Base-by-base conservation (phyloP, 306 rosid genomes). In the Vigna reflexopilosa region DNA sequence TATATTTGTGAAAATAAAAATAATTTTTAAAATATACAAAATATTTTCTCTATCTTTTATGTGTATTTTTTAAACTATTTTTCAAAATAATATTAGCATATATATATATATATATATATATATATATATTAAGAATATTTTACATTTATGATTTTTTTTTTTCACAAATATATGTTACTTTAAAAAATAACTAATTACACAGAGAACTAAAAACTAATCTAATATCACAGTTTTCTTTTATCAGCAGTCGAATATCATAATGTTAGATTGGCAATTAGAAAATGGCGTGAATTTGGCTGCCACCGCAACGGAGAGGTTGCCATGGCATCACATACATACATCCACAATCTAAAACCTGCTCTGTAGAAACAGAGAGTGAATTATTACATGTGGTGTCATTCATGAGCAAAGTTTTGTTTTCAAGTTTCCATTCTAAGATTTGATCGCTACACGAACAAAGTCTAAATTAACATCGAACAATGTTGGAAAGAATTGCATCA, bases 401-500 rank as follows among this genome's bases (percentile, higher is more conserved):
- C 13, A 7, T 2, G 71, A 36, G 65, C 59, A 47, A 45, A 54
- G 14, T 48, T 52, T 24, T 8, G 13, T 73, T 24, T 34, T 54
- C 49, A 80, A 40, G 1, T 16, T 58, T 70, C 32, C 6, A 72
- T 49, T 40, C 52, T 50, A 70, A 2, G 51, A 78, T 51, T 17
- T 34, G 50, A 45, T 9, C 3, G 42, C 61, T 22, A 61, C 17
- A 16, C 5, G 22, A 61, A 61, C 54, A 13, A 4, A 44, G 24
- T 14, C 47, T 57, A 22, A 17, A 5, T n/a, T 11, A 30, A 28
- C 50, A 45, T 51, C 32, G 20, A 34, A 62, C 16, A 40, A 51
- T 6, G 67, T 30, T 61, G 22, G 20, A 61, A 26, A 61, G 12
- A 61, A 61, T 62, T 3, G 28, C 13, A 36, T 34, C 14, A 63